Conservation (phyloP, 169 alveolate species). For the Cryptosporidium sp. region DNA sequence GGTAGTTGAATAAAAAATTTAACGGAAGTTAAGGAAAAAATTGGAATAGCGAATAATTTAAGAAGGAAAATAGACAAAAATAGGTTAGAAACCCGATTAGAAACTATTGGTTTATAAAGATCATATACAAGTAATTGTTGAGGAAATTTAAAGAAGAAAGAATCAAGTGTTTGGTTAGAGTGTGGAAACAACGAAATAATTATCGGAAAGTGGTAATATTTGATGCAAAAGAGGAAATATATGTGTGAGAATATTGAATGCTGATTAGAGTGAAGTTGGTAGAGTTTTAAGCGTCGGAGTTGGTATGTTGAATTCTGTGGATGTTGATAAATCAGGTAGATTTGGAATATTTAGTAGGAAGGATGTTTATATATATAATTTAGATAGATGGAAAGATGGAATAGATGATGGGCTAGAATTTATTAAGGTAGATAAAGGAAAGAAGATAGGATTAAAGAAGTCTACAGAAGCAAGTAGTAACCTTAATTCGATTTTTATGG, state of each 20-base stretch:
- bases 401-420: slow-evolving; percentile 1
- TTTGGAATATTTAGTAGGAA: slow-evolving; percentile 23
- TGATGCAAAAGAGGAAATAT: not conserved
- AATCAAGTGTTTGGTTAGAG: not conserved
- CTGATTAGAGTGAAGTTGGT: not conserved
- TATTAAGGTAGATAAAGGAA: not conserved
- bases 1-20: not conserved
- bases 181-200: not conserved
- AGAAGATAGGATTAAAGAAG: not conserved
- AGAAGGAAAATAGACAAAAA: not conserved
- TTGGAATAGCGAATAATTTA: not conserved
- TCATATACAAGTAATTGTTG: not conserved
- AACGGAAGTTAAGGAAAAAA: not conserved
- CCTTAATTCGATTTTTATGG: slow-evolving; percentile 35
- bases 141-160: not conserved
- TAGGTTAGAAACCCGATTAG: not conserved
- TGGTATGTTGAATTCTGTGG: slow-evolving; percentile 33
- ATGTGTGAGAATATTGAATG: not conserved
- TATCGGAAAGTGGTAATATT: not conserved
- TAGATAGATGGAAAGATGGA: not conserved
- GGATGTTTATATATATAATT: slow-evolving; percentile 14
- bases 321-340: slow-evolving; percentile 32
- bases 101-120: not conserved
- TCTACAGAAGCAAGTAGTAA: not conserved
- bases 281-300: not conserved